Percentiles rank a stretch among this genome's conserved stretches.
Evolutionary conservation across 108 stramenopile species (phyloP).

Genomic region (Discostella stelligeroides): DNA sequence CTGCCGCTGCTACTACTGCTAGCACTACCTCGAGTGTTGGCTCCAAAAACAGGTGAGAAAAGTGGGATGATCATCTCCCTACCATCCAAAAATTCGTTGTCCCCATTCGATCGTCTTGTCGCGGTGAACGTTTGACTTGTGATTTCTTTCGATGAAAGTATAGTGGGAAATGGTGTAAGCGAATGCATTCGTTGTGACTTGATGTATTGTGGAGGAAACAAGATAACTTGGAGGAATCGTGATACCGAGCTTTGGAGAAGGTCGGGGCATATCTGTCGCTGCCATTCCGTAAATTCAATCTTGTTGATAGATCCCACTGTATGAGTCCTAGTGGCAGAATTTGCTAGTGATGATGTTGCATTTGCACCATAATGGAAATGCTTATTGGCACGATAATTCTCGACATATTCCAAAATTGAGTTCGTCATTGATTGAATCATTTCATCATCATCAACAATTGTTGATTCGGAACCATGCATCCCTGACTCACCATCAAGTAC

Average conservation of each 20-base stretch:
- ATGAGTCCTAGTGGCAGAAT: not conserved
- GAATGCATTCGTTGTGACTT: not conserved
- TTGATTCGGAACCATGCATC: constrained; percentile 8
- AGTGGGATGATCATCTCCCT: constrained; percentile 17
- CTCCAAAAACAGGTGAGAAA: constrained; percentile 36
- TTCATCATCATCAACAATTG: constrained; percentile 9
- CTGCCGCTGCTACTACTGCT: not conserved
- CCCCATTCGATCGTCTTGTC: constrained; percentile 12
- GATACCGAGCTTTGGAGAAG: constrained; percentile 25
- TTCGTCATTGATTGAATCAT: constrained; percentile 26
- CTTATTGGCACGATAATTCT: constrained; percentile 3
- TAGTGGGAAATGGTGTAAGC: constrained; percentile 13
- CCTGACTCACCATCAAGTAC: constrained; percentile 10
- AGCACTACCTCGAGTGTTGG: constrained; percentile 7
- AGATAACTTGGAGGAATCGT: constrained; percentile 25
- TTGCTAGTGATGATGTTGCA: constrained; percentile 3
- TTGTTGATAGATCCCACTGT: constrained; percentile 11
- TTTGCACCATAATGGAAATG: constrained; percentile 17
- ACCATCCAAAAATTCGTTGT: not conserved
- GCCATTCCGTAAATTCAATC: constrained; percentile 39
- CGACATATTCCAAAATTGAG: constrained; percentile 39
- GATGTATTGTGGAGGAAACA: constrained; percentile 31
- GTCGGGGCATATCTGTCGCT: constrained; percentile 36
- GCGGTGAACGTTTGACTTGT: constrained; percentile 3
- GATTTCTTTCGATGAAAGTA: constrained; percentile 33